A percentile compares a stretch with the other conserved stretches of the same genome.
Conservation (phyloP, 352 stramenopile genomes). For the Phytophthora tubulina region DNA sequence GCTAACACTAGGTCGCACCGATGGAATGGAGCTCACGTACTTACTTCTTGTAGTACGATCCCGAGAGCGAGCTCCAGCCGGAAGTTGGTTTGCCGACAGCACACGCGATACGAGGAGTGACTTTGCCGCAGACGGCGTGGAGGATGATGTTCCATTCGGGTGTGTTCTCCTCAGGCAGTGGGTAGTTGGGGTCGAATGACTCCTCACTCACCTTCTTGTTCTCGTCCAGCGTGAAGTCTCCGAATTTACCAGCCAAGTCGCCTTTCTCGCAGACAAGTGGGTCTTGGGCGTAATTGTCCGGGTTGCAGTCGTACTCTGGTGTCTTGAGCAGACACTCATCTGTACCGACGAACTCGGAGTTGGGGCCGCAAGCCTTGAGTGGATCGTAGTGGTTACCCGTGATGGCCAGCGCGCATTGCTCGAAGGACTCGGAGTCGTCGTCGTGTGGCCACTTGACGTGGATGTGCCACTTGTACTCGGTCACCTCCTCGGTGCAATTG, state of each 20-base stretch:
- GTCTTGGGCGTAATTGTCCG: constrained; percentile 44
- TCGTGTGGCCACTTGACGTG: constrained; percentile 58
- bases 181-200: constrained; percentile 48
- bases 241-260: constrained; percentile 64
- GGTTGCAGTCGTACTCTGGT: constrained; percentile 53
- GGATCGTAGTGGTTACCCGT: constrained; percentile 74
- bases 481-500: constrained; percentile 52
- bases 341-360: constrained; percentile 58
- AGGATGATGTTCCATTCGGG: constrained; percentile 65
- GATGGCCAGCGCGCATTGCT: constrained; percentile 45
- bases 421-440: constrained; percentile 46
- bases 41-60: constrained; percentile 19
- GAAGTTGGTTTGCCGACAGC: constrained; percentile 43
- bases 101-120: constrained; percentile 56
- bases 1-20: constrained; percentile 14
- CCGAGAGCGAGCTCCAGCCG: constrained; percentile 14
- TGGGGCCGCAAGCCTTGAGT: constrained; percentile 57
- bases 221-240: constrained; percentile 43
- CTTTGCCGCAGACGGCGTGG: constrained; percentile 49
- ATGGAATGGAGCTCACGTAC: constrained; percentile 14
- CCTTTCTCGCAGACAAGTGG: constrained; percentile 64
- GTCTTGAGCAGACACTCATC: constrained; percentile 49
- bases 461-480: constrained; percentile 67
- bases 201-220: constrained; percentile 30
- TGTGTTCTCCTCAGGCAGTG: constrained; percentile 45